phyloP scores from a whole-genome alignment of 2,329 filamentous ascomycete genomes.

The Polychaeton citri region DNA sequence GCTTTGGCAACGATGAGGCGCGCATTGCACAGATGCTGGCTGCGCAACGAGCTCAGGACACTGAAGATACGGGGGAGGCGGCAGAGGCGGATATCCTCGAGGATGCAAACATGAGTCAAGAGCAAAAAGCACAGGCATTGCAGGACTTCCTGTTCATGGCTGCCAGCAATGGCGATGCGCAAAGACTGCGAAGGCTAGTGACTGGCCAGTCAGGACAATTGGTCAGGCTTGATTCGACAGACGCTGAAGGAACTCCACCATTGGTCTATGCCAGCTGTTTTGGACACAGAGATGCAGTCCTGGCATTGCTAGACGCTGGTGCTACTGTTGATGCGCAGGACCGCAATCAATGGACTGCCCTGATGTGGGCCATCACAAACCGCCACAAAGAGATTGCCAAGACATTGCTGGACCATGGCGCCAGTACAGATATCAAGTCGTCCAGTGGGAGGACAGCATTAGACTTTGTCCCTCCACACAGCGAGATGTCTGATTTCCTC shows the following conservation, averaged over 20 bases:
- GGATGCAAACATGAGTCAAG: conserved; percentile 58
- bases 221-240: conserved; percentile 73
- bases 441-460: conserved; percentile 87
- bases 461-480: conserved; percentile 89
- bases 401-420: conserved; percentile 77
- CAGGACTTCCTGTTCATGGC: conserved; percentile 90
- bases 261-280: conserved; percentile 98
- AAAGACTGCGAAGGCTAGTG: conserved; percentile 64
- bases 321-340: conserved; percentile 88
- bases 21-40: conserved; percentile 92
- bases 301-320: conserved; percentile 69
- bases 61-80: conserved; percentile 52
- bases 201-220: conserved; percentile 59
- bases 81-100: conserved; percentile 69
- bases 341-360: conserved; percentile 88
- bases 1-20: conserved; percentile 63
- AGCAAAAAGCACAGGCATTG: conserved; percentile 67
- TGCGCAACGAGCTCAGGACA: conserved; percentile 75
- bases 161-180: conserved; percentile 86
- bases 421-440: conserved; percentile 91
- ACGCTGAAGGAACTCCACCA: conserved; percentile 92
- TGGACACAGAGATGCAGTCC: conserved; percentile 81
- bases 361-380: conserved; percentile 99
- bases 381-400: conserved; percentile 93
- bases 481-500: conserved; percentile 90